Conservation (phyloP, 805 yeast genomes). For the Candida tammaniensis region DNA sequence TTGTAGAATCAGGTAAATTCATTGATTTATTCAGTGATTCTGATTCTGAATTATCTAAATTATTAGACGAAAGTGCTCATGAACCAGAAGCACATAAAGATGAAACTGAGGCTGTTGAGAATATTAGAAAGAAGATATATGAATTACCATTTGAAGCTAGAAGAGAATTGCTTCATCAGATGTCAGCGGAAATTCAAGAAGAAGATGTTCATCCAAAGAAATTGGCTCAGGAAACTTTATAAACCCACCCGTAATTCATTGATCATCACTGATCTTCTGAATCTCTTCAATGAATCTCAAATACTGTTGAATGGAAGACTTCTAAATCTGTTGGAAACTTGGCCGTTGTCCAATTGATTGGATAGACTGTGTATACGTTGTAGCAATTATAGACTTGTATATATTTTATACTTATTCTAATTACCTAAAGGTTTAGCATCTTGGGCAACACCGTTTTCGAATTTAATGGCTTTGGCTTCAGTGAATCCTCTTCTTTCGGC, state of each 20-base stretch:
- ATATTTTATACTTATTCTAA: neutral
- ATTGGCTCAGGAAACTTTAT: too few species aligned
- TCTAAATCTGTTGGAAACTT: too few species aligned
- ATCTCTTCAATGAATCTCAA: too few species aligned
- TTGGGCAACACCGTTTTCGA: conserved; percentile 62
- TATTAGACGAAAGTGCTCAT: conserved; percentile 24
- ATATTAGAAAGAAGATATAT: conserved; percentile 30
- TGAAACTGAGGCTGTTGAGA: conserved; percentile 18
- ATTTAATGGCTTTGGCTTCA: conserved; percentile 71
- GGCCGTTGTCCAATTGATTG: neutral
- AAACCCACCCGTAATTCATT: too few species aligned
- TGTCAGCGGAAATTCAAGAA: conserved; percentile 16
- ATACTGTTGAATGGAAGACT: too few species aligned
- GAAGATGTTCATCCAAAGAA: conserved; percentile 1
- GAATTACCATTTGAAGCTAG: conserved; percentile 35
- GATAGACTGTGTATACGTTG: neutral
- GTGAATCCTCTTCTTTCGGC: conserved; percentile 69
- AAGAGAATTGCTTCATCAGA: conserved; percentile 25
- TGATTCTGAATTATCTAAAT: conserved; percentile 38
- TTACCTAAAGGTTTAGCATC: conserved; percentile 35
- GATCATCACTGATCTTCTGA: too few species aligned
- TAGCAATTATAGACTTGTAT: too few species aligned
- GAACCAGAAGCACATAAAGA: conserved; percentile 8
- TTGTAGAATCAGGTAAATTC: conserved; percentile 40
- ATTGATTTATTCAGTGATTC: conserved; percentile 39